These are phyloP conservation scores for Musa beccarii DNA, from an alignment of 176 grass and related monocot species.

Conservation along the genomic window DNA sequence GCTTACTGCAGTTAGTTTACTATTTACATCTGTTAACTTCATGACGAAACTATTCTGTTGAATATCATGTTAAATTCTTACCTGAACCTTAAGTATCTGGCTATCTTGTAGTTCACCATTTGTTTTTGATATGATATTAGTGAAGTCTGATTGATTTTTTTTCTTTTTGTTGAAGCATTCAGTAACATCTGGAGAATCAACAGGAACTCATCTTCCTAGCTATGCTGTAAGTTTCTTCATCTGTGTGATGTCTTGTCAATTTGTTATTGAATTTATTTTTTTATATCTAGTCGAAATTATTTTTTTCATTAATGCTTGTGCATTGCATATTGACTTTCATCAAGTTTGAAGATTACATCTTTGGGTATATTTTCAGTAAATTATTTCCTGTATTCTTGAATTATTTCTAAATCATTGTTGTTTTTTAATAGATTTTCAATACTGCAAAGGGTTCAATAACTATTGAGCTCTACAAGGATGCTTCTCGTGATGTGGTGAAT, in stretches of 20 bases:
- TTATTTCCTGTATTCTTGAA: slow-evolving; percentile 9
- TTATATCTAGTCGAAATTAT: neutral
- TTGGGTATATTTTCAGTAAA: neutral
- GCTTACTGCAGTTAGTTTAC: too few relatives aligned
- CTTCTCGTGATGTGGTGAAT: slow-evolving; percentile 60
- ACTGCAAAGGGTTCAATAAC: slow-evolving; percentile 72
- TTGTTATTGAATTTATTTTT: neutral
- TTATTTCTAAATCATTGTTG: slow-evolving; percentile 5
- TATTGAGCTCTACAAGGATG: slow-evolving; percentile 79
- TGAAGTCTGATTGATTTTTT: neutral
- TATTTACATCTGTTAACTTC: too few relatives aligned
- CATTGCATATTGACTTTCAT: neutral
- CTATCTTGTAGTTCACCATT: too few relatives aligned
- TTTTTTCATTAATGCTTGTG: neutral
- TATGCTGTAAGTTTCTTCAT: slow-evolving; percentile 51
- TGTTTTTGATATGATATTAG: neutral
- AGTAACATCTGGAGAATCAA: slow-evolving; percentile 35
- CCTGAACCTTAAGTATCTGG: too few relatives aligned
- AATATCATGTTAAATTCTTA: too few relatives aligned
- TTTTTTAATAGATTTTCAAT: slow-evolving; percentile 54
- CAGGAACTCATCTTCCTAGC: slow-evolving; percentile 28
- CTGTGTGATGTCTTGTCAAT: neutral
- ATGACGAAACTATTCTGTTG: too few relatives aligned
- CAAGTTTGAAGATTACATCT: neutral
- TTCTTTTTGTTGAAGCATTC: slow-evolving; percentile 35